Evolutionary conservation across 352 stramenopile species (phyloP).

Genomic region (Globisporangium middletonii): DNA sequence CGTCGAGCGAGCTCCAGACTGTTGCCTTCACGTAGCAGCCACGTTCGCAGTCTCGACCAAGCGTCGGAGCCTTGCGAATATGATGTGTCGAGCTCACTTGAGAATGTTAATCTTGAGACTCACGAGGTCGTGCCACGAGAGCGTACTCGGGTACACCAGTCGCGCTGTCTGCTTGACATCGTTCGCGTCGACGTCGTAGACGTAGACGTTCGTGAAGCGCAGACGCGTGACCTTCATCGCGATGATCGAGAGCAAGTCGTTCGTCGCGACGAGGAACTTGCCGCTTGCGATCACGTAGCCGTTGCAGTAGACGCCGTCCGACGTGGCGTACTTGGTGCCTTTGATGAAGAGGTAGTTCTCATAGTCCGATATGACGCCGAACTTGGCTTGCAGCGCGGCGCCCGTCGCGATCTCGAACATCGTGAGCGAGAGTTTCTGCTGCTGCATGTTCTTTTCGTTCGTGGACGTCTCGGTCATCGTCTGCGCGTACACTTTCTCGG

Average conservation of each 20-base stretch:
- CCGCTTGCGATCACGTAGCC: slow-evolving; percentile 27
- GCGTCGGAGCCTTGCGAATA: no score
- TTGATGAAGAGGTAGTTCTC: slow-evolving; percentile 1
- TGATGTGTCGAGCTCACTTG: no score
- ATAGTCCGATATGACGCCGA: slow-evolving; percentile 1
- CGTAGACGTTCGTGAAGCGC: neutral
- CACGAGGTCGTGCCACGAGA: neutral
- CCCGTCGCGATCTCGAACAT: slow-evolving; percentile 16
- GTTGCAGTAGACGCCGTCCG: slow-evolving; percentile 2
- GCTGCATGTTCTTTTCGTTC: neutral
- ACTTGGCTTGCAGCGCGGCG: neutral
- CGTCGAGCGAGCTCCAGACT: no score
- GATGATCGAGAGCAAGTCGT: slow-evolving; percentile 18
- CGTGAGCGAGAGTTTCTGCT: slow-evolving; percentile 8
- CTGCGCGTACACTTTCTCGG: no score
- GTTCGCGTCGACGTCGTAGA: slow-evolving; percentile 8
- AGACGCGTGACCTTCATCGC: neutral
- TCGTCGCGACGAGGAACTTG: slow-evolving; percentile 20
- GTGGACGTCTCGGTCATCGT: no score
- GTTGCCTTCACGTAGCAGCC: no score
- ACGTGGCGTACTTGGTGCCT: neutral
- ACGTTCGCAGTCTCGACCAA: no score
- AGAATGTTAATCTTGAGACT: neutral
- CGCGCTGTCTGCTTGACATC: neutral
- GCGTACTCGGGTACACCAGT: neutral